A percentile compares a stretch with the other conserved stretches of the same genome.
These are phyloP conservation scores for Myxozyma lipomycoides DNA, from an alignment of 805 yeast species.

Conservation along the genomic window DNA sequence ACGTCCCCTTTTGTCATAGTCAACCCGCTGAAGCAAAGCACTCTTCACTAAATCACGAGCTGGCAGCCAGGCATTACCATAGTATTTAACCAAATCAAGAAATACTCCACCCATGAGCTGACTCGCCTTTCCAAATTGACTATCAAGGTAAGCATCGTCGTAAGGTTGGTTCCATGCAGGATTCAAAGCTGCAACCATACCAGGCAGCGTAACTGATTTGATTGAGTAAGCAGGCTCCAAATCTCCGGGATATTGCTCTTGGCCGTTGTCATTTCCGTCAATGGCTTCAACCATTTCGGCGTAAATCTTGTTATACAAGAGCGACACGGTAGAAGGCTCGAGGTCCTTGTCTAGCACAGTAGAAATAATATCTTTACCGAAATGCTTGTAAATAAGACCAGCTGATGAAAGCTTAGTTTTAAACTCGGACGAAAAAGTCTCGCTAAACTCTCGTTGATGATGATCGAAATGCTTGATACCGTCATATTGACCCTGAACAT, in stretches of 20 bases:
- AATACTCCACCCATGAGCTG: slow-evolving; percentile 81
- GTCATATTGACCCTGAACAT: slow-evolving; percentile 90
- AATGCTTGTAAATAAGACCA: slow-evolving; percentile 64
- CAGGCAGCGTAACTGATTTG: slow-evolving; percentile 69
- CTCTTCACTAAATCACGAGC: slow-evolving; percentile 71
- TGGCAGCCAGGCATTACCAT: slow-evolving; percentile 87
- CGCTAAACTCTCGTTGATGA: slow-evolving; percentile 88
- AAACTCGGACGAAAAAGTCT: slow-evolving; percentile 58
- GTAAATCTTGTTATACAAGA: slow-evolving; percentile 73
- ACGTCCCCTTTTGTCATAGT: slow-evolving; percentile 65
- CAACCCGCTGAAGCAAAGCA: slow-evolving; percentile 61
- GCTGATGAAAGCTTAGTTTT: slow-evolving; percentile 87
- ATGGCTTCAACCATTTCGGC: slow-evolving; percentile 82
- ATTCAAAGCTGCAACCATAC: slow-evolving; percentile 72
- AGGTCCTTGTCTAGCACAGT: slow-evolving; percentile 46
- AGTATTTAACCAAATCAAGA: slow-evolving; percentile 57
- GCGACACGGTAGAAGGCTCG: slow-evolving; percentile 47
- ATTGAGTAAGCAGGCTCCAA: slow-evolving; percentile 64
- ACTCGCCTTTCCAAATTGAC: slow-evolving; percentile 64
- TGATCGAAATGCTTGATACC: slow-evolving; percentile 85
- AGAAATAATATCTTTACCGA: slow-evolving; percentile 42
- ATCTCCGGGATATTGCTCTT: slow-evolving; percentile 60
- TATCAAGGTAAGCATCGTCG: slow-evolving; percentile 58
- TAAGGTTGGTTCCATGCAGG: slow-evolving; percentile 79
- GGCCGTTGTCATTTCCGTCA: slow-evolving; percentile 96